Evolutionary conservation across 768 basidiomycete genomes (phyloP), one percentile per base, ranked within the genome.

Genomic region (Amanita jacksonii): DNA sequence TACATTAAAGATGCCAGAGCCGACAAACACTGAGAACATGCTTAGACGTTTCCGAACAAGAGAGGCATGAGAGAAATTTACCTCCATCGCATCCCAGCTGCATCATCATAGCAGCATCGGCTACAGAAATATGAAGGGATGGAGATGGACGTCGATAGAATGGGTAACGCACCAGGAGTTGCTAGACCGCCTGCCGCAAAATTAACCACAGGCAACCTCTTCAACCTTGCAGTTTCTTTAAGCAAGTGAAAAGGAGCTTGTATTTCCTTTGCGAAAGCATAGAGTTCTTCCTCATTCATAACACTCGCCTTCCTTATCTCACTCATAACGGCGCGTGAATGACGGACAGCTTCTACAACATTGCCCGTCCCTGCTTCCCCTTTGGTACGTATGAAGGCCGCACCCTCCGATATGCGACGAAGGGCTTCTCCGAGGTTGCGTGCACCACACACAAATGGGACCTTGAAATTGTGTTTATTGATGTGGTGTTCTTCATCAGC

Each of bases 51-150:
- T 42, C 13, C 20, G 5, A 19, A 23, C 5, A 20, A 23, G 20
- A 12, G 31, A 24, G 35, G 12, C 7, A 28, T 6, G 12, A 28
- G 43, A n/a, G 2, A 3, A 33, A 62, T 80, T 50, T 56, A 92
- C 92, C 85, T 70, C 93, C 91, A 57, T 94, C 94, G 62, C 90
- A 91, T 27, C 94, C 91, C 27, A 98, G 76, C 58, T 94, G 91
- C 93, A 98, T 98, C 94, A 97, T 96, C 50, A 97, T 63, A 3
- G 96, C 96, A 12, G 94, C 94, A 62, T 99, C 94, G 52, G 88
- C 91, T 79, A 52, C 44, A 23, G 39, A 46, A 12, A 22, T 38
- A 31, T 39, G 38, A 49, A 49, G 49, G 10, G 48, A 51, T 16
- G 16, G 19, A 20, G 34, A 20, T 12, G 41, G 15, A 15, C 4